Evolutionary conservation across 2,329 filamentous ascomycete genomes (phyloP), one percentile per base, ranked within the genome.

Genomic region (Alternaria angustiovoidea): DNA sequence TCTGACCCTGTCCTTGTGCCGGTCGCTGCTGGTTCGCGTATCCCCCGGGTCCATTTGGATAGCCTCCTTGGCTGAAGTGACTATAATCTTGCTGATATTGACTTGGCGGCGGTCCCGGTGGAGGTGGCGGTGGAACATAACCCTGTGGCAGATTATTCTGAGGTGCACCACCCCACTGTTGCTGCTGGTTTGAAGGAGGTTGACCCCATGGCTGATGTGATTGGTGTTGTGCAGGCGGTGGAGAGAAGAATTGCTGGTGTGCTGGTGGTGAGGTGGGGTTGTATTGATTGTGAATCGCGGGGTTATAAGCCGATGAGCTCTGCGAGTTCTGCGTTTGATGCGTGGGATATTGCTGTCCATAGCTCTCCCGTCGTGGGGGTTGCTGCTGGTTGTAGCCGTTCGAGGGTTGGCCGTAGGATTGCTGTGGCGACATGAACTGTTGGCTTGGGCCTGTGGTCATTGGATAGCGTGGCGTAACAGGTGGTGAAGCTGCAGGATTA

Each of bases 41-140:
- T 57, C 82, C 81, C 44, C 75, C 75, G 51, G 83, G 59, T 9
- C 67, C 69, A 36, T 53, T 81, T 14, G 85, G 84, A 77, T 89
- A 89, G 1, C 84, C 84, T 4, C 84, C 84, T 4, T 86, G 84
- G 8, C 84, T 84, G 51, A 80, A 79, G 4, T 75, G 76, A 2
- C 81, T 79, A 70, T 86, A 89, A n/a, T 84, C 84, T 42, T 84
- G 82, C 48, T 82, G 79, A 5, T 84, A 81, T 34, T 49, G 46
- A 60, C 72, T 83, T 14, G 85, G 85, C 49, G 88, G 87, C 6
- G 87, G 88, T 2, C 87, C 87, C 1, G 88, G 88, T 0, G 88
- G 89, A 11, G 89, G 89, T 4, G 88, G 89, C 18, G 88, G 88
- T 0, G 88, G 88, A 26, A 90, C 83, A 72, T 89, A 91, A 5